Evolutionary conservation across 495 filamentous ascomycete species (phyloP), one percentile per base, ranked within the genome.

Genomic region (Letharia lupina): DNA sequence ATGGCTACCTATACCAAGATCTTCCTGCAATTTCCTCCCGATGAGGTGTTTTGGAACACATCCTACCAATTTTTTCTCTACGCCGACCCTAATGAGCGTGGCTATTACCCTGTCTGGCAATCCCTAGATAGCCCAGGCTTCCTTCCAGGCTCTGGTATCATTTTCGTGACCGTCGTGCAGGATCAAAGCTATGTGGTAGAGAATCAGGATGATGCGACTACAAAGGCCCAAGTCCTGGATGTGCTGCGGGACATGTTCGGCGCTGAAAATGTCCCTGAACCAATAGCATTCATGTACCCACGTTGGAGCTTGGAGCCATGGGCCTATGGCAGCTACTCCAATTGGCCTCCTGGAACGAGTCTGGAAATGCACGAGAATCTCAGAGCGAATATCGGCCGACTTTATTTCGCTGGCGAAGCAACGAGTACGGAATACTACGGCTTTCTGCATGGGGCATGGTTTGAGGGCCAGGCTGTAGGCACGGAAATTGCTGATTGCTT

Each of bases 1-100:
- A 89, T 92, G 83, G 87, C 84, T 35, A 91, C 86, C 2, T 92
- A 91, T 77, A 91, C 87, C 64, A 91, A 91, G 70, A 86, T 91
- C 68, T 91, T 91, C 78, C 74, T 90, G 16, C 87, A 89, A 64
- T 92, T 91, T 73, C 73, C 73, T 44, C 68, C 71, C n/a, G 80
- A 83, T 65, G 75, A 86, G 45, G 83, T 84, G 9, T 92, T 90
- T 76, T 92, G 89, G 89, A 82, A 87, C 58, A 70, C 70, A 9
- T 77, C 85, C 33, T 86, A 84, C 5, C 82, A 91, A 70, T 90
- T 84, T 76, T 84, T 87, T 71, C 82, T 92, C 16, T 91, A 91
- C 71, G 88, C 89, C 15, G 82, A 84, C 61, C 81, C 86, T 0
- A 76, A 74, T 16, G 76, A 74, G 40, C 80, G 89, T 28, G 89